Evolutionary conservation across 768 basidiomycete species (phyloP), one percentile per base, ranked within the genome.

Genomic region (Boletellus emodensis): DNA sequence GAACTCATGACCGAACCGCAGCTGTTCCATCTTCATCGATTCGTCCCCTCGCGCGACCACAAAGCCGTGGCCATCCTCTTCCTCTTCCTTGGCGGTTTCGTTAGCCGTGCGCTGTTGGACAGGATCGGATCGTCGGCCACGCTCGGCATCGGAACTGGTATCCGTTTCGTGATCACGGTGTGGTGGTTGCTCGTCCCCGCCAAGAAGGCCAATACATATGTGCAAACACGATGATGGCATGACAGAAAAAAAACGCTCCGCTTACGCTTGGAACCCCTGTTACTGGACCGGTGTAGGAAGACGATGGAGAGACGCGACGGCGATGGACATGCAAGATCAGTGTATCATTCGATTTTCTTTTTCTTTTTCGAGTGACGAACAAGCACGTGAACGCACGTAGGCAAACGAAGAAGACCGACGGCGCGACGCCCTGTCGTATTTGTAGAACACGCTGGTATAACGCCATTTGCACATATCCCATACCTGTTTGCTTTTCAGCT

Each of bases 1-100:
- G 91, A 94, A 59, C 79, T 94, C 42, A 78, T 88, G 77, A 83
- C 84, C 44, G 89, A 91, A 65, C 90, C 90, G 0, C 69, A 79
- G 41, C 78, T 94, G 18, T 86, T 93, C 75, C 60, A 74, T 22
- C 49, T 79, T 40, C 75, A 75, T 36, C 71, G 77, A 44, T 69
- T 69, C 44, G 76, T 87, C 53, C 64, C 63, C 9, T 74, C 83
- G 1, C 82, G 89, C 41, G 89, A 93, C 64, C 82, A 88, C 68
- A 83, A 84, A 62, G 61, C 82, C 40, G 72, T 87, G 59, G 89
- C 82, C 3, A 82, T 87, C 48, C 26, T 69, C 33, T 64, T 78
- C n/a, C 77, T 93, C 46, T 90, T 94, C 67, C 15, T 87, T 24
- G 91, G 91, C 11, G 90, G 85, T 3, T 87, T 94, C 61, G 61